Base-by-base conservation (phyloP, 805 yeast genomes). In the Yarrowia osloensis region DNA sequence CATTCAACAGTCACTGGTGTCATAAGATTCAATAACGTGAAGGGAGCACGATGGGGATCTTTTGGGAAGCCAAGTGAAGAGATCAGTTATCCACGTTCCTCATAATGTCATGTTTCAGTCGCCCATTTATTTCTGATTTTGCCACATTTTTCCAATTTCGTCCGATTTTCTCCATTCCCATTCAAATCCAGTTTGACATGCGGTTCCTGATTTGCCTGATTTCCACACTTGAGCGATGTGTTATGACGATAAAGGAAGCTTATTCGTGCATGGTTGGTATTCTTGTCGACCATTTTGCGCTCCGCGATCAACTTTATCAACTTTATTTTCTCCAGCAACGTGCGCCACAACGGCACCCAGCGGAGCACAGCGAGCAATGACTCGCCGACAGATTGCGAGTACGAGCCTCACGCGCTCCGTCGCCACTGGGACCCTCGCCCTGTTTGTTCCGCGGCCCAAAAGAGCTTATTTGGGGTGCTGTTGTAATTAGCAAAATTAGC, bases 401-500 rank as follows among this genome's bases (percentile, higher is more conserved):
- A 21, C 17, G n/a, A 13, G 7, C 4, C 21, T 9, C 12, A 7
- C 21, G 1, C 42, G 6, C 21, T 1, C 12, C 44, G n/a, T n/a
- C n/a, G n/a, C 15, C 15, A 19, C 44, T 21, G 22, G 13, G 6
- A 28, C 7, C n/a, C 26, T 42, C 28, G 4, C 26, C 49, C 7
- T 6, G 49, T 6, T 22, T 19, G 26, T 13, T 22, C 12, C 28
- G 15, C 13, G 7, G 11, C 17, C 19, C 50, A 7, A 15, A 15
- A 7, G 28, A 46, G 50, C 28, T 46, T 46, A 24, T 26, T 46
- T 28, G 31, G 31, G 31, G 31, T n/a, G n/a, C n/a, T n/a, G n/a
- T n/a, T n/a, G n/a, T n/a, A 26, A 26, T 26, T 44, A 26, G 28
- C 39, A 50, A 50, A 50, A 50, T 52, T 54, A 54, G 61, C 61